Evolutionary conservation across 352 stramenopile species (phyloP).

Genomic region (Phytopythium delawarense): DNA sequence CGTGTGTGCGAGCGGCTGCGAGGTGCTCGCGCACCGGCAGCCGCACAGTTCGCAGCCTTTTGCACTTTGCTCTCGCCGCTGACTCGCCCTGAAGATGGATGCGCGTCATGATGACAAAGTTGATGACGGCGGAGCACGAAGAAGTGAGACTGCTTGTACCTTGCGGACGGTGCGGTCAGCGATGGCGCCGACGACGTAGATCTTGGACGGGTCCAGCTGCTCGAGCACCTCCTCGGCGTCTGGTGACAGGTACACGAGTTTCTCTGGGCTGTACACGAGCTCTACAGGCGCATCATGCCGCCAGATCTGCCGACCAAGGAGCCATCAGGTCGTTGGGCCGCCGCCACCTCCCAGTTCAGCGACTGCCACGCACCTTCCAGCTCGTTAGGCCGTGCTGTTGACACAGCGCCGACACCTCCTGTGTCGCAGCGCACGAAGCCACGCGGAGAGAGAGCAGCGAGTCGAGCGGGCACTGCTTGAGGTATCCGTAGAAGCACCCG

Average conservation of each 20-base stretch:
- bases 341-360: neutral
- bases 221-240: constrained; percentile 70
- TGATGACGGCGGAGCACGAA: neutral
- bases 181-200: constrained; percentile 84
- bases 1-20: constrained; percentile 39
- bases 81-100: constrained; percentile 31
- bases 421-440: constrained; percentile 29
- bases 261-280: constrained; percentile 33
- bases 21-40: constrained; percentile 69
- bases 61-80: constrained; percentile 27
- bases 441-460: constrained; percentile 56
- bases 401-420: constrained; percentile 26
- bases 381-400: constrained; percentile 33
- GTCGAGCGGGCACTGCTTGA: constrained; percentile 69
- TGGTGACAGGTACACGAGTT: constrained; percentile 81
- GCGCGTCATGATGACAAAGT: neutral
- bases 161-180: constrained; percentile 83
- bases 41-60: constrained; percentile 30
- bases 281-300: constrained; percentile 46
- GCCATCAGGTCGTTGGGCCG: neutral
- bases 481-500: constrained; percentile 65
- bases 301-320: constrained; percentile 16
- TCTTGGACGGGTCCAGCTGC: constrained; percentile 32
- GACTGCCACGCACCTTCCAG: constrained; percentile 49
- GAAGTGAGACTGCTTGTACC: constrained; percentile 10